Conservation (phyloP, 1,284 basidiomycete genomes). For the Cryptococcus sp. region DNA sequence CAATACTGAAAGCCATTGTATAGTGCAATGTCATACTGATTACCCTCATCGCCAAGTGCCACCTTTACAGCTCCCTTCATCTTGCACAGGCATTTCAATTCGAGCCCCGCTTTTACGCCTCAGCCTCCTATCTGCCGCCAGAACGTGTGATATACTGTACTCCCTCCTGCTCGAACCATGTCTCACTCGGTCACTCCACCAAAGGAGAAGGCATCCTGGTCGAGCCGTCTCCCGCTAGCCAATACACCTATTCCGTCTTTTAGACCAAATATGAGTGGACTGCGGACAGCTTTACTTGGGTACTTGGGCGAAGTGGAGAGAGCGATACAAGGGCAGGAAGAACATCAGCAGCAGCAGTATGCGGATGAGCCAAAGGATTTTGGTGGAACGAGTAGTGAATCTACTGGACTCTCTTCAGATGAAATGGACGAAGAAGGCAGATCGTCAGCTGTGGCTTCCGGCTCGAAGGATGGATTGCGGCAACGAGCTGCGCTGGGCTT, state of each 20-base stretch:
- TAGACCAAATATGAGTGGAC: conserved; percentile 20
- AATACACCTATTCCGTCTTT: conserved; percentile 9
- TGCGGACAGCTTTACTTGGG: conserved; percentile 41
- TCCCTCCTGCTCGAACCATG: no score
- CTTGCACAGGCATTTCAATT: no score
- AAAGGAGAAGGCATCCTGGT: not conserved
- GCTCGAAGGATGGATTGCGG: not conserved
- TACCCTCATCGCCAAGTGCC: no score
- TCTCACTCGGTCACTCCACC: no score
- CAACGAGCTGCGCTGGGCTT: no score
- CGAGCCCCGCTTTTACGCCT: no score
- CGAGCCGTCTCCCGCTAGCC: not conserved
- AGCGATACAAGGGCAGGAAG: conserved; percentile 32
- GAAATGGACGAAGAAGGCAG: not conserved
- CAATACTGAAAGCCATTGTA: no score
- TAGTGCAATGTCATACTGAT: no score
- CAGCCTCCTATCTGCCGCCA: no score
- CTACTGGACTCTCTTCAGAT: not conserved
- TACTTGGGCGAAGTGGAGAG: conserved; percentile 45
- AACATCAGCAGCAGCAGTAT: conserved; percentile 2
- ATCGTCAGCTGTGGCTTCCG: not conserved
- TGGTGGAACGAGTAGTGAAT: not conserved
- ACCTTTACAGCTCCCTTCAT: no score
- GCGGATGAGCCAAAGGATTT: not conserved
- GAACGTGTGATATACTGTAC: no score